Conservation (phyloP, 2,329 filamentous ascomycete species). For the Didymella pomorum region DNA sequence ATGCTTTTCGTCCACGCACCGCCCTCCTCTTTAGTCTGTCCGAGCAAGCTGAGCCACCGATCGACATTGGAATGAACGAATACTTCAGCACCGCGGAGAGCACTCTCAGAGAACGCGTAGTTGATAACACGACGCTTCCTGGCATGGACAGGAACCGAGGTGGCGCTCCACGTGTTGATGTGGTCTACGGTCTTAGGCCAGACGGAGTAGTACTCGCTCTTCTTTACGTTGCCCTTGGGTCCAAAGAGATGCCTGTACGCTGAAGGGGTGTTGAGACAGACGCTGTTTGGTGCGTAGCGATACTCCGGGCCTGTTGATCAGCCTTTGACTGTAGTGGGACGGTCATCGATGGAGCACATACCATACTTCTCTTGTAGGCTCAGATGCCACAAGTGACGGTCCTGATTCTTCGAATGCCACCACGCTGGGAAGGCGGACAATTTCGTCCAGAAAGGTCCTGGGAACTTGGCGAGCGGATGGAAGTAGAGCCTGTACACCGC, state of each 20-base stretch:
- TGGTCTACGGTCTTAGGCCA: slow-evolving; percentile 48
- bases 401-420: slow-evolving; percentile 75
- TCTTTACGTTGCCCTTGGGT: slow-evolving; percentile 54
- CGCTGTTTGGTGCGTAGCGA: slow-evolving; percentile 73
- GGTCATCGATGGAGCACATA: neutral
- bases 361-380: slow-evolving; percentile 71
- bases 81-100: slow-evolving; percentile 51
- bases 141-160: slow-evolving; percentile 38
- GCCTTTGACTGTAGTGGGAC: slow-evolving; percentile 6
- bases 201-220: slow-evolving; percentile 54
- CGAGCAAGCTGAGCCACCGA: slow-evolving; percentile 14
- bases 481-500: slow-evolving; percentile 22
- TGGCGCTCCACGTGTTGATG: slow-evolving; percentile 47
- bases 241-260: slow-evolving; percentile 55
- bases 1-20: slow-evolving; percentile 20
- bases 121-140: slow-evolving; percentile 52
- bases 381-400: slow-evolving; percentile 77
- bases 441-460: slow-evolving; percentile 29
- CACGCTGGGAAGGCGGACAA: slow-evolving; percentile 24
- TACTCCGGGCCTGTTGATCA: slow-evolving; percentile 41
- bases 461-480: slow-evolving; percentile 34
- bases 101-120: slow-evolving; percentile 53
- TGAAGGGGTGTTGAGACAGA: slow-evolving; percentile 74
- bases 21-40: neutral
- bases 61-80: slow-evolving; percentile 45